These are phyloP conservation scores for Sphagnum fallax DNA, from an alignment of 228 moss, liverwort and hornwort genomes.

Conservation along the genomic window DNA sequence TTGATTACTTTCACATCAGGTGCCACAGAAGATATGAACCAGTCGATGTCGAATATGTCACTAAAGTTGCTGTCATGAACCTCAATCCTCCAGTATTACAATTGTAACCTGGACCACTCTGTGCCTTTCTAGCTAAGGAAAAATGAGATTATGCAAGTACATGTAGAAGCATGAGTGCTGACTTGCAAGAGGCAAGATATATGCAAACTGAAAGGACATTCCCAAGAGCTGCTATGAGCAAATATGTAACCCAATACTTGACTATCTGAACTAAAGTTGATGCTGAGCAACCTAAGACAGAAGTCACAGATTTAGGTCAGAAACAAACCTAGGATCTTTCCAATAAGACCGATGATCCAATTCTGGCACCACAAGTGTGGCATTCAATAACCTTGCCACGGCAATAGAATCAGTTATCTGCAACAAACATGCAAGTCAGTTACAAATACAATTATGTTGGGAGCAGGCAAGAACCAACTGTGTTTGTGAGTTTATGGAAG, in stretches of 20 bases:
- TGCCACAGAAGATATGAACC: conserved; percentile 72
- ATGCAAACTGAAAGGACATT: too few relatives aligned
- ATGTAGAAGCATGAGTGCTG: too few relatives aligned
- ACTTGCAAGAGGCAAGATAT: too few relatives aligned
- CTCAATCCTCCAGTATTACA: background rate
- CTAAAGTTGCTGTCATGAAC: conserved; percentile 72
- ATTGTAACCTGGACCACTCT: too few relatives aligned
- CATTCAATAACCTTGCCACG: conserved; percentile 90
- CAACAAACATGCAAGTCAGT: background rate
- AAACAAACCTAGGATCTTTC: conserved; percentile 69
- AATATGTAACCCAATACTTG: too few relatives aligned
- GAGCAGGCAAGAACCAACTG: background rate
- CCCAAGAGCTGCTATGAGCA: too few relatives aligned
- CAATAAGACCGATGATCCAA: conserved; percentile 91
- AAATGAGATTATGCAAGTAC: too few relatives aligned
- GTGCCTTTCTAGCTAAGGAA: too few relatives aligned
- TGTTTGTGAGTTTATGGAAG: too few relatives aligned
- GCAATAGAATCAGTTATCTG: conserved; percentile 97
- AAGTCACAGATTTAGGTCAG: too few relatives aligned
- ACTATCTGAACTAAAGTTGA: too few relatives aligned
- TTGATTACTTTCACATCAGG: conserved; percentile 84
- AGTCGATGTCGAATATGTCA: conserved; percentile 88
- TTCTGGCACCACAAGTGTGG: conserved; percentile 84
- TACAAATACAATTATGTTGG: background rate
- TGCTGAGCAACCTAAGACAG: too few relatives aligned